phyloP scores from a whole-genome alignment of 2,329 filamentous ascomycete genomes.

The Aureobasidium lini region DNA sequence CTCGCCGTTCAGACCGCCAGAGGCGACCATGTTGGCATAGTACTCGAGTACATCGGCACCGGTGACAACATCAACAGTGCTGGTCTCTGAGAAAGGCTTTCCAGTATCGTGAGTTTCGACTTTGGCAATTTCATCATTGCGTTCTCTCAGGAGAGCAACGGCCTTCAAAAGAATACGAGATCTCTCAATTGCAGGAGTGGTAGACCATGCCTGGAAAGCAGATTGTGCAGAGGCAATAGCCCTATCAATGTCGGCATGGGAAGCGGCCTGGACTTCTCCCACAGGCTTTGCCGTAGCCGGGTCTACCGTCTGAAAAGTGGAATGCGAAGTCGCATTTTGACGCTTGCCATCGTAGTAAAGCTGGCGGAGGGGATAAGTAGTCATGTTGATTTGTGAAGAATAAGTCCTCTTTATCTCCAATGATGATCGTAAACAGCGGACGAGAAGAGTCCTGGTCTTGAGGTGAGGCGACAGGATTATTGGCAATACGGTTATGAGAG shows the following conservation, averaged over 20 bases:
- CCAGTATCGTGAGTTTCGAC: slow-evolving; percentile 81
- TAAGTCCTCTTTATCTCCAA: not conserved
- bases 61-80: slow-evolving; percentile 72
- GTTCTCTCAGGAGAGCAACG: slow-evolving; percentile 62
- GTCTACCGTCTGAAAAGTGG: slow-evolving; percentile 64
- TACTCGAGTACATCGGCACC: slow-evolving; percentile 82
- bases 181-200: slow-evolving; percentile 65
- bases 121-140: slow-evolving; percentile 71
- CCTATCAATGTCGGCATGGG: slow-evolving; percentile 58
- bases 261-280: slow-evolving; percentile 65
- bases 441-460: not conserved
- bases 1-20: slow-evolving; percentile 73
- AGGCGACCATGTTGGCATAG: slow-evolving; percentile 71
- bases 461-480: not conserved
- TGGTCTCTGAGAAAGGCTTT: slow-evolving; percentile 79
- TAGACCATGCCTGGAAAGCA: slow-evolving; percentile 71
- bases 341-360: slow-evolving; percentile 69
- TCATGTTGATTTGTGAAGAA: not conserved
- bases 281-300: slow-evolving; percentile 63
- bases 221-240: slow-evolving; percentile 62
- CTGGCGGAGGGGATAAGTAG: slow-evolving; percentile 15
- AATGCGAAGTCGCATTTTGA: slow-evolving; percentile 52
- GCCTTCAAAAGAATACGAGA: slow-evolving; percentile 72
- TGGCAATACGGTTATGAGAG: not conserved
- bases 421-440: not conserved